These are phyloP conservation scores for Penicillium sp. DNA, from an alignment of 2,329 filamentous ascomycete genomes.

Conservation along the genomic window DNA sequence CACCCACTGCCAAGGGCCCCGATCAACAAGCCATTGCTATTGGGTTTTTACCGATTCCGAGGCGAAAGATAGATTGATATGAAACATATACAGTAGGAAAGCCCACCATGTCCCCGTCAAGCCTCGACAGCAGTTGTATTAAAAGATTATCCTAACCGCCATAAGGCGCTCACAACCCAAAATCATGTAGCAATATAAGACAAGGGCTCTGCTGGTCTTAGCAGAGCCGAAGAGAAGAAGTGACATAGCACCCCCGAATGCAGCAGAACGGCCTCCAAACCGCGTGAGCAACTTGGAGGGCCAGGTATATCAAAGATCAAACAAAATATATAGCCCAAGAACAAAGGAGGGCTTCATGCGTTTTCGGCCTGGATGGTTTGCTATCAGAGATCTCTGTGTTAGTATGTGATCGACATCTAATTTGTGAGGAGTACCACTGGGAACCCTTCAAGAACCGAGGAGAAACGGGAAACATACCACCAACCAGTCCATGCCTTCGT, in stretches of 20 bases:
- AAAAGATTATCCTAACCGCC: constrained; percentile 42
- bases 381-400: constrained; percentile 31
- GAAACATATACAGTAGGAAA: neutral
- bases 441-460: neutral
- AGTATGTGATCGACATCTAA: constrained; percentile 17
- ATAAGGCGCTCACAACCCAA: constrained; percentile 30
- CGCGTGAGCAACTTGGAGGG: constrained; percentile 21
- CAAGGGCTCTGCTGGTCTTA: constrained; percentile 36
- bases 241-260: constrained; percentile 31
- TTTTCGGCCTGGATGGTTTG: constrained; percentile 54
- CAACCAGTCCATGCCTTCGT: constrained; percentile 99
- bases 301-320: constrained; percentile 40
- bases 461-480: constrained; percentile 66
- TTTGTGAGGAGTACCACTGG: neutral
- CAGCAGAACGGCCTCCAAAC: constrained; percentile 28
- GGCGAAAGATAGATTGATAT: neutral
- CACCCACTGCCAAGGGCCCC: neutral
- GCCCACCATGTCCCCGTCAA: constrained; percentile 5
- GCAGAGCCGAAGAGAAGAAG: constrained; percentile 36
- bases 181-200: constrained; percentile 45
- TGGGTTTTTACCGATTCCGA: neutral
- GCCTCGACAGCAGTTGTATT: constrained; percentile 33
- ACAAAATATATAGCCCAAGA: constrained; percentile 40
- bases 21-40: neutral
- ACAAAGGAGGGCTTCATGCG: constrained; percentile 44